Percentiles rank a stretch among this genome's conserved stretches.
Evolutionary conservation across 192 early-diverging fungal genomes (phyloP).

Genomic region (Rhizoclosmatium globosum): DNA sequence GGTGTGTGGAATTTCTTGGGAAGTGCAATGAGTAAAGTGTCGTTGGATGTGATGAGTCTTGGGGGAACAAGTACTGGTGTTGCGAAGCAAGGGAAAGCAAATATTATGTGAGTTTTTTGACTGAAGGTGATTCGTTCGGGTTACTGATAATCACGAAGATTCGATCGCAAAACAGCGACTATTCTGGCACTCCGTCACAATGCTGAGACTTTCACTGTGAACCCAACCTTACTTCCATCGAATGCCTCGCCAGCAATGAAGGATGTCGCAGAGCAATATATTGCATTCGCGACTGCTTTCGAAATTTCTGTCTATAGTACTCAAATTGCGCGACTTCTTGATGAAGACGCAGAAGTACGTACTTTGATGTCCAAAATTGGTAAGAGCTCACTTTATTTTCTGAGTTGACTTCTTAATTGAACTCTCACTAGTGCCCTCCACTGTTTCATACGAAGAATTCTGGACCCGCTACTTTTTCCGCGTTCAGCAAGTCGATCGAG

Average conservation of each 20-base stretch:
- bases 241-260: conserved; percentile 7
- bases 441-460: conserved; percentile 45
- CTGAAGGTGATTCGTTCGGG: neutral
- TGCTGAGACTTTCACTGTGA: conserved; percentile 31
- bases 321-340: conserved; percentile 41
- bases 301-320: conserved; percentile 31
- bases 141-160: conserved; percentile 18
- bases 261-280: conserved; percentile 34
- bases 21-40: conserved; percentile 36
- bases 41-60: neutral
- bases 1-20: conserved; percentile 35
- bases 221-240: conserved; percentile 27
- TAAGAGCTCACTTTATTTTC: neutral
- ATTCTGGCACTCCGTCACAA: conserved; percentile 39
- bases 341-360: conserved; percentile 44
- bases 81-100: neutral
- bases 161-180: conserved; percentile 47
- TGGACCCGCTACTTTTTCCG: conserved; percentile 58
- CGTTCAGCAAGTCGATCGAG: conserved; percentile 47
- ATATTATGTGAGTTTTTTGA: conserved; percentile 41
- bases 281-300: conserved; percentile 25
- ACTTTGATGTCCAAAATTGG: conserved; percentile 39
- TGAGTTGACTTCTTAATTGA: conserved; percentile 6
- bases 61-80: neutral
- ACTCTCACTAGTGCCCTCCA: conserved; percentile 39